Conservation (phyloP, 1,139 yeast genomes). For the Lodderomyces orthopsilosis region DNA sequence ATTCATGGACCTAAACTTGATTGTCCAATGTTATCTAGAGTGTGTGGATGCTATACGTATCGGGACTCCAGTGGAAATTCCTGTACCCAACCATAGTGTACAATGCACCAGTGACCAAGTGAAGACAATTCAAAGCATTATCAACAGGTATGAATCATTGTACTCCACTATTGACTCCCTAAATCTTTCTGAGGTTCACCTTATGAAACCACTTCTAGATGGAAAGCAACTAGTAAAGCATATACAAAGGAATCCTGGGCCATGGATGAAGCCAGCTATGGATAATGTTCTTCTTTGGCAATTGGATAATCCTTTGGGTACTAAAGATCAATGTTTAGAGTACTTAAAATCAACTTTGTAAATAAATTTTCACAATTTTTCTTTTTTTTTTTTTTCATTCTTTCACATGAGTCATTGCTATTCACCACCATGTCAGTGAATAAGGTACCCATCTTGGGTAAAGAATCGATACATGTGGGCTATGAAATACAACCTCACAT, state of each 20-base stretch:
- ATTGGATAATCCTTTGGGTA: conserved; percentile 60
- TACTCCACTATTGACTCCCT: conserved; percentile 22
- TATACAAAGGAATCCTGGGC: conserved; percentile 69
- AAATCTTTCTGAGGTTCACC: conserved; percentile 40
- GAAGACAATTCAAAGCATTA: conserved; percentile 8
- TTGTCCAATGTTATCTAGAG: conserved; percentile 32
- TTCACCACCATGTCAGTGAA: conserved; percentile 28
- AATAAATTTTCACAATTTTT: conserved; percentile 4
- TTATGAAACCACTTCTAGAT: conserved; percentile 55
- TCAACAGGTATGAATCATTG: conserved; percentile 34
- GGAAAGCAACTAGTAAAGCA: conserved; percentile 62
- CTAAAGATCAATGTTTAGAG: conserved; percentile 52
- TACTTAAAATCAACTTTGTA: conserved; percentile 27
- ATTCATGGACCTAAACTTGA: conserved; percentile 46
- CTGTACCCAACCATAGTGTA: conserved; percentile 11
- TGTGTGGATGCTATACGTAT: conserved; percentile 11
- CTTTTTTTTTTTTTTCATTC: conserved; percentile 4
- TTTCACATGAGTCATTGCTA: conserved; percentile 4
- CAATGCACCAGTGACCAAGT: conserved; percentile 7
- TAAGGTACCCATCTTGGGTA: conserved; percentile 73
- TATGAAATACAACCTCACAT: conserved; percentile 77
- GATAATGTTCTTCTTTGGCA: conserved; percentile 68
- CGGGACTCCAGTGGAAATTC: conserved; percentile 11
- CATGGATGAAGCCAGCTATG: conserved; percentile 68
- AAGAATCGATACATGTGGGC: conserved; percentile 88